A percentile compares a stretch with the other conserved stretches of the same genome.
phyloP scores from a whole-genome alignment of 2,329 filamentous ascomycete genomes.

The Fusarium euwallaceae region DNA sequence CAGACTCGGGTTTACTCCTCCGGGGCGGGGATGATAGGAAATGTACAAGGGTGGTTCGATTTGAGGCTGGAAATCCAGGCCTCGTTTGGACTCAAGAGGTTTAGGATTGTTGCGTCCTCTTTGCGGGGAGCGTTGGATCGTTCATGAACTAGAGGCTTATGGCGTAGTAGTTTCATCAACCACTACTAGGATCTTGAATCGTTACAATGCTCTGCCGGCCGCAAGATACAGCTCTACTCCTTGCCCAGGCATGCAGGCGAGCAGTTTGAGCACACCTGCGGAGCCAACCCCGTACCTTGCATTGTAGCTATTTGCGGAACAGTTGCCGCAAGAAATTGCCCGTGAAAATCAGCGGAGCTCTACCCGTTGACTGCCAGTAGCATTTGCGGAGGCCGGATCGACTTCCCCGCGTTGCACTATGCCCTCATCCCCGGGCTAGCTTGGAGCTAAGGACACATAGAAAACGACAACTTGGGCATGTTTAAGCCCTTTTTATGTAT shows the following conservation, averaged over 20 bases:
- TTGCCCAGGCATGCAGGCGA: background rate
- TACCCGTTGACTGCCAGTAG: background rate
- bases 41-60: background rate
- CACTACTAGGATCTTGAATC: background rate
- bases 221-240: background rate
- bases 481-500: background rate
- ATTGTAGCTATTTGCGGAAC: slow-evolving; percentile 2
- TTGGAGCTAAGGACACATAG: background rate
- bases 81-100: background rate
- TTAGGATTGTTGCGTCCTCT: background rate
- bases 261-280: background rate
- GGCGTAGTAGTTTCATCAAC: background rate
- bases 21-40: background rate
- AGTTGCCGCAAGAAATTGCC: background rate
- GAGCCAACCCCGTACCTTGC: background rate
- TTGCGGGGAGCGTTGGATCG: background rate
- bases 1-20: background rate
- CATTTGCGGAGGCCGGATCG: background rate
- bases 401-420: background rate
- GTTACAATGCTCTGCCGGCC: background rate
- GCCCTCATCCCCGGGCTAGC: background rate
- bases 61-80: background rate
- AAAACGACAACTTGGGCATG: background rate
- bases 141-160: background rate
- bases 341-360: background rate